phyloP scores from a whole-genome alignment of 2,329 filamentous ascomycete genomes.

The Geoglossum cookeanum region DNA sequence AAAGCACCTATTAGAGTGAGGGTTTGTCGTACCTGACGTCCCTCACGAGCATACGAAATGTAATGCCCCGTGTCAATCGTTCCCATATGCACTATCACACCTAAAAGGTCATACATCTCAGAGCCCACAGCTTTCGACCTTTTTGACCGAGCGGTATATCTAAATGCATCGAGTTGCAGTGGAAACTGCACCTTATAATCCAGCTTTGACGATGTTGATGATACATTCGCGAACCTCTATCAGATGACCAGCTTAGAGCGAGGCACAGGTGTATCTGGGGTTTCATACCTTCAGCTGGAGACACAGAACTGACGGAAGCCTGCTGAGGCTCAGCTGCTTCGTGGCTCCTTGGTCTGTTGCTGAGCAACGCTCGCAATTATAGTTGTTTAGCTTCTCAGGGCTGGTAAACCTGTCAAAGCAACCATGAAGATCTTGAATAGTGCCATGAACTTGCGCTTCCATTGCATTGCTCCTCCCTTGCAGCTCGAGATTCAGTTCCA shows the following conservation, averaged over 20 bases:
- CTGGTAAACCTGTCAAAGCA: conserved; percentile 81
- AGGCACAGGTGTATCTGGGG: not conserved
- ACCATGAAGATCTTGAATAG: conserved; percentile 15
- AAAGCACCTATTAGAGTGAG: conserved; percentile 3
- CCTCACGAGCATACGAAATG: conserved; percentile 70
- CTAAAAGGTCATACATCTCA: conserved; percentile 60
- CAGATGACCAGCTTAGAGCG: not conserved
- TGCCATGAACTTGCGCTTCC: conserved; percentile 16
- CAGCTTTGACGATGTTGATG: conserved; percentile 64
- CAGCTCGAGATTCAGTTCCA: conserved; percentile 79
- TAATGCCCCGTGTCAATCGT: conserved; percentile 89
- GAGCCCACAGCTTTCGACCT: not conserved
- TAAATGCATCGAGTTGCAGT: conserved; percentile 70
- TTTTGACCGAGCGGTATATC: conserved; percentile 48
- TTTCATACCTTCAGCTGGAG: conserved; percentile 67
- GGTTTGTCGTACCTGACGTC: conserved; percentile 38
- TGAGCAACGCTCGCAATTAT: conserved; percentile 67
- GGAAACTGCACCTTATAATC: conserved; percentile 76
- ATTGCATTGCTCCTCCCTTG: conserved; percentile 48
- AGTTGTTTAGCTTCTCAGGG: conserved; percentile 53
- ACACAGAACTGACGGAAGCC: conserved; percentile 70
- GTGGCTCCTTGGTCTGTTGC: conserved; percentile 54
- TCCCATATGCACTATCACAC: conserved; percentile 82
- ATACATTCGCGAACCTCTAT: conserved; percentile 58
- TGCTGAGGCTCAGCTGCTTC: conserved; percentile 68